phyloP scores from a whole-genome alignment of 345 rosid species.

The Arabidopsis arenosa region DNA sequence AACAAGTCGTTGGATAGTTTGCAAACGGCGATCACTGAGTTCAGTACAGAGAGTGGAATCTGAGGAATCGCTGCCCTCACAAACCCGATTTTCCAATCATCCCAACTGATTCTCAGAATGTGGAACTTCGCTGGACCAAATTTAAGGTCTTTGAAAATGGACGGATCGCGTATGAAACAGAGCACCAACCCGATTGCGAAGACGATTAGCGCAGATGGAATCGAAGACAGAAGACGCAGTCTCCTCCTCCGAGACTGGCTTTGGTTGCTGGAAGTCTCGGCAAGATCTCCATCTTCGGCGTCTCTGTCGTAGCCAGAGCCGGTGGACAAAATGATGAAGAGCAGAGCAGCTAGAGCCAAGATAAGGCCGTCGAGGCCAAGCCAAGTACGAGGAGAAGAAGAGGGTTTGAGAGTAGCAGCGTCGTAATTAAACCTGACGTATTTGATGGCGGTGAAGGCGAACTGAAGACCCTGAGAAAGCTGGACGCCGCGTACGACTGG shows the following conservation, averaged over 20 bases:
- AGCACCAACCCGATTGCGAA: slow-evolving; percentile 62
- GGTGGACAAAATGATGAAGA: slow-evolving; percentile 66
- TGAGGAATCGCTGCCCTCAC: slow-evolving; percentile 86
- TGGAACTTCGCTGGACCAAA: slow-evolving; percentile 74
- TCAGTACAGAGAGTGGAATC: slow-evolving; percentile 75
- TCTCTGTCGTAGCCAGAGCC: slow-evolving; percentile 59
- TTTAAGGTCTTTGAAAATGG: slow-evolving; percentile 54
- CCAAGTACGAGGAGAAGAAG: slow-evolving; percentile 72
- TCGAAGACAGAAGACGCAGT: slow-evolving; percentile 57
- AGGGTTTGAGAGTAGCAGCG: slow-evolving; percentile 61
- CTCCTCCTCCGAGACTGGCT: slow-evolving; percentile 43
- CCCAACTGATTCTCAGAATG: slow-evolving; percentile 66
- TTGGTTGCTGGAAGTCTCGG: slow-evolving; percentile 4
- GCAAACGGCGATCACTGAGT: slow-evolving; percentile 88
- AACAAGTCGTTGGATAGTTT: slow-evolving; percentile 80
- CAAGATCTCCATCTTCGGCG: not conserved
- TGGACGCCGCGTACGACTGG: slow-evolving; percentile 96
- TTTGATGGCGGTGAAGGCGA: slow-evolving; percentile 87
- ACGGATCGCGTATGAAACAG: slow-evolving; percentile 71
- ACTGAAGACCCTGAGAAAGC: slow-evolving; percentile 91
- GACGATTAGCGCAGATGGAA: slow-evolving; percentile 78
- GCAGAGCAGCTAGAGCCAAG: slow-evolving; percentile 60
- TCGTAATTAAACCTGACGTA: slow-evolving; percentile 77
- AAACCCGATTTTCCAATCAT: slow-evolving; percentile 90
- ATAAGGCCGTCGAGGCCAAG: slow-evolving; percentile 78